Conservation (phyloP, 2,329 filamentous ascomycete species). For the Graphilbum sp. region DNA sequence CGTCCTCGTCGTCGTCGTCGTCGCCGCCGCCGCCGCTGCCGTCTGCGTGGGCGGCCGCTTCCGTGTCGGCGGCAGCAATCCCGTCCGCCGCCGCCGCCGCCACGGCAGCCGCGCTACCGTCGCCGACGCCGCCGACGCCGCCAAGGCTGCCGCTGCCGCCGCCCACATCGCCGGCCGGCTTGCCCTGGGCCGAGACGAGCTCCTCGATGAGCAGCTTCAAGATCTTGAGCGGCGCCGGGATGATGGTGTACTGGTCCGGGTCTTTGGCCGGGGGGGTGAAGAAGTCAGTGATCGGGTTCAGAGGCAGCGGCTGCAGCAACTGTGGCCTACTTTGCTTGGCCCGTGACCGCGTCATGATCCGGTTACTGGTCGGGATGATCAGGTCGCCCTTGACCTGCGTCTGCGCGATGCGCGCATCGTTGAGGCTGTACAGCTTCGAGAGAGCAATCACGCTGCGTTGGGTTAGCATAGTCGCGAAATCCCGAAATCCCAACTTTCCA, state of each 20-base stretch:
- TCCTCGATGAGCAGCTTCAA: conserved; percentile 92
- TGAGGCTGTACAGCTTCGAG: conserved; percentile 76
- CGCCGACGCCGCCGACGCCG: conserved; percentile 18
- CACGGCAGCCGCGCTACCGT: conserved; percentile 22
- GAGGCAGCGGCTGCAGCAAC: conserved; percentile 8
- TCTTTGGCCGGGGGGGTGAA: conserved; percentile 30
- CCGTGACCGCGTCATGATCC: conserved; percentile 88
- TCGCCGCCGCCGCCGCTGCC: conserved; percentile 19
- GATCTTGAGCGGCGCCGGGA: conserved; percentile 85
- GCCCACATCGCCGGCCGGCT: conserved; percentile 19
- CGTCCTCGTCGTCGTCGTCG: conserved; percentile 44
- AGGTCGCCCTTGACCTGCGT: conserved; percentile 85
- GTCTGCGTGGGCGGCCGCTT: not conserved
- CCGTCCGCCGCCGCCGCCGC: conserved; percentile 26
- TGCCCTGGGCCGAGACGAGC: conserved; percentile 62
- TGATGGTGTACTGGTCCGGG: conserved; percentile 76
- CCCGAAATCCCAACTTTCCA: too few relatives aligned
- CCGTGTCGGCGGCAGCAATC: not conserved
- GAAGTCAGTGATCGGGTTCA: conserved; percentile 7
- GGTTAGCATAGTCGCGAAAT: too few relatives aligned
- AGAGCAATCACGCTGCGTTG: conserved; percentile 64
- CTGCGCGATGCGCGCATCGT: conserved; percentile 62
- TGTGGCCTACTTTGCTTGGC: conserved; percentile 60
- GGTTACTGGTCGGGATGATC: conserved; percentile 60
- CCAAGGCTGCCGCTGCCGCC: conserved; percentile 21